Conservation (phyloP, 2,329 filamentous ascomycete genomes). For the Chaetomiaceae sp. region DNA sequence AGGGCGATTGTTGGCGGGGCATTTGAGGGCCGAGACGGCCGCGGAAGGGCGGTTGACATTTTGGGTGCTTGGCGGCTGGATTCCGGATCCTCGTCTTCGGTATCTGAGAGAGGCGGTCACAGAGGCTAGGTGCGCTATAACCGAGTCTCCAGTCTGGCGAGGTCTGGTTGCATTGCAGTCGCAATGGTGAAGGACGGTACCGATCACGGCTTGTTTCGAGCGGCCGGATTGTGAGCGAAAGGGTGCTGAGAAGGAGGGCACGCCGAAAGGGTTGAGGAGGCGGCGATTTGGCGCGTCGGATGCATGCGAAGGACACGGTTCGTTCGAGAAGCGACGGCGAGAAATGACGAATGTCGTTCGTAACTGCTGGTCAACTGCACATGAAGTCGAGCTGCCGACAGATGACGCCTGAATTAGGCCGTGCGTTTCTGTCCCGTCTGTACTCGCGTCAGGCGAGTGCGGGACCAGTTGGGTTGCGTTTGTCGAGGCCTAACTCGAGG, state of each 20-base stretch:
- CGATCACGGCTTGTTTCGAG: constrained; percentile 1
- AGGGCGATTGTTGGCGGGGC: constrained; percentile 68
- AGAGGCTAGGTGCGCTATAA: constrained; percentile 13
- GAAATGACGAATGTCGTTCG: background rate
- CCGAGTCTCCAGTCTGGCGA: constrained; percentile 5
- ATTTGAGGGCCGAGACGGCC: constrained; percentile 61
- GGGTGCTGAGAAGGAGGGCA: background rate
- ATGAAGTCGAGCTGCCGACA: background rate
- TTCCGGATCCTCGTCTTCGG: background rate
- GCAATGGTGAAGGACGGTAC: background rate
- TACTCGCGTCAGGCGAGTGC: background rate
- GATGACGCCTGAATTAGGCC: no score
- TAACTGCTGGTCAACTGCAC: background rate
- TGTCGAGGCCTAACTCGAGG: constrained; percentile 4
- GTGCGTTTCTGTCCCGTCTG: background rate
- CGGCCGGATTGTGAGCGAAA: background rate
- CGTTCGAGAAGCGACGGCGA: no score
- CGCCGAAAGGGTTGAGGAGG: no score
- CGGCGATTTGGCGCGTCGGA: no score
- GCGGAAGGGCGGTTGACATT: constrained; percentile 61
- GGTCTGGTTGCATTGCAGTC: constrained; percentile 21
- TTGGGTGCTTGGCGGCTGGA: constrained; percentile 13
- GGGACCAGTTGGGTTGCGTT: background rate
- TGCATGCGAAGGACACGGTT: no score
- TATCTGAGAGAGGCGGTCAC: background rate